These are phyloP conservation scores for Centrapalus pauciflorus DNA, from an alignment of 129 eudicot genomes.

Conservation along the genomic window DNA sequence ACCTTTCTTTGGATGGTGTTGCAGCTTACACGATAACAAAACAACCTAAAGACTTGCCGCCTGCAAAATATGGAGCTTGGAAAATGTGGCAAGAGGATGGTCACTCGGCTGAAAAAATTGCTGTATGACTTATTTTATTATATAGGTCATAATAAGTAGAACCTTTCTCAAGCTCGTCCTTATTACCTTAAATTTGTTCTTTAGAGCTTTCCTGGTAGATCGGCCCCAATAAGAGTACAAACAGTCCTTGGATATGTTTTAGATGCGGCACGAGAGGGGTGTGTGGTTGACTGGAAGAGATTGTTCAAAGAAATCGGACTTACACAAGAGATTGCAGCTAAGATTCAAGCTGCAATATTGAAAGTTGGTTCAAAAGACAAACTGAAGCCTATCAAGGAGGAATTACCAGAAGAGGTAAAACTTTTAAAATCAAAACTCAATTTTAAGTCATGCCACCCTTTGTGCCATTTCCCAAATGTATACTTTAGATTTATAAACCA, in stretches of 20 bases:
- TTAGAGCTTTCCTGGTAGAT: constrained; percentile 72
- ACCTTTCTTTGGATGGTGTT: constrained; percentile 61
- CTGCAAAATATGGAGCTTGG: constrained; percentile 85
- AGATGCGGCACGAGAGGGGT: constrained; percentile 84
- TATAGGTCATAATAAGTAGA: background rate
- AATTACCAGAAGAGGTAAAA: constrained; percentile 83
- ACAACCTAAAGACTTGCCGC: constrained; percentile 37
- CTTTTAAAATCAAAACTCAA: background rate
- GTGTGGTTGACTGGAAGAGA: constrained; percentile 59
- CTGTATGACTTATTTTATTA: constrained; percentile 38
- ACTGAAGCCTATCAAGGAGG: constrained; percentile 75
- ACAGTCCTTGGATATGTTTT: constrained; percentile 66
- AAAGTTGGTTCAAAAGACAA: constrained; percentile 85
- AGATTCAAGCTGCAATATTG: constrained; percentile 40
- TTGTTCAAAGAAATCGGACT: constrained; percentile 57
- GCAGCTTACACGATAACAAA: constrained; percentile 33
- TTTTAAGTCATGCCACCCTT: background rate
- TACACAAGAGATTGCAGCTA: constrained; percentile 35
- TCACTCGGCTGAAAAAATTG: constrained; percentile 59
- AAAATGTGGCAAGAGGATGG: constrained; percentile 87
- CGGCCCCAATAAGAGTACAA: constrained; percentile 71
- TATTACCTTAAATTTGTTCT: constrained; percentile 10
- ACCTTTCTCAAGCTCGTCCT: constrained; percentile 1
- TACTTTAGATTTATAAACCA: too few relatives aligned
- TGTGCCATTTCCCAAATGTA: too few relatives aligned